phyloP scores from a whole-genome alignment of 1,284 basidiomycete species.

The Sporisorium exsertum region DNA sequence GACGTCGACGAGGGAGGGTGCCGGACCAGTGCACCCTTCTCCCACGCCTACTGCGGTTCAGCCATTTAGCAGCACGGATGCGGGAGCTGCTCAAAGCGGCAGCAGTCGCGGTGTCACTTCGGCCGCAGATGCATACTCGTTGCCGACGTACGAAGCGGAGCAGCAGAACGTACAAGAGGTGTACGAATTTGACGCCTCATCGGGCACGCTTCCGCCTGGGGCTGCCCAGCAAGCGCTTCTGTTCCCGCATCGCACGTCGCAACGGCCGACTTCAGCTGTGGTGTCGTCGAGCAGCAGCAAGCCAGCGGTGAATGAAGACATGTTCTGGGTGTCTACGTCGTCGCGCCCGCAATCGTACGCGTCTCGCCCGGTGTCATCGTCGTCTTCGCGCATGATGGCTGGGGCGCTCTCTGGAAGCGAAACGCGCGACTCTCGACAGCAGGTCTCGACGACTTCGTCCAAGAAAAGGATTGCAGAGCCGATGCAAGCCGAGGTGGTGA shows the following conservation, averaged over 20 bases:
- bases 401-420: slow-evolving; percentile 10
- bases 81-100: background rate
- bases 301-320: slow-evolving; percentile 34
- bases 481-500: slow-evolving; percentile 50
- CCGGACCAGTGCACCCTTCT: slow-evolving; percentile 9
- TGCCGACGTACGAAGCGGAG: slow-evolving; percentile 7
- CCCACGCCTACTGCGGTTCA: slow-evolving; percentile 20
- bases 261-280: slow-evolving; percentile 5
- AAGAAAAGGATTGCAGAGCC: slow-evolving; percentile 34
- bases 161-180: background rate
- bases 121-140: slow-evolving; percentile 35
- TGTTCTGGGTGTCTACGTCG: slow-evolving; percentile 46
- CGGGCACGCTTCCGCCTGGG: slow-evolving; percentile 41
- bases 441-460: slow-evolving; percentile 29
- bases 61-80: background rate
- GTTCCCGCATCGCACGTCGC: slow-evolving; percentile 21
- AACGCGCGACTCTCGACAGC: slow-evolving; percentile 33
- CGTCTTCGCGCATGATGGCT: slow-evolving; percentile 23
- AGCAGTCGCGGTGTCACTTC: slow-evolving; percentile 16
- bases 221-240: slow-evolving; percentile 40
- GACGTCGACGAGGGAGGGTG: slow-evolving; percentile 3
- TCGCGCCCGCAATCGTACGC: slow-evolving; percentile 33
- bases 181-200: slow-evolving; percentile 28
- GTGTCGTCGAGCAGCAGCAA: slow-evolving; percentile 11
- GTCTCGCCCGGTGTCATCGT: slow-evolving; percentile 19